phyloP scores from a whole-genome alignment of 2,329 filamentous ascomycete genomes.

The Colletotrichum horii region DNA sequence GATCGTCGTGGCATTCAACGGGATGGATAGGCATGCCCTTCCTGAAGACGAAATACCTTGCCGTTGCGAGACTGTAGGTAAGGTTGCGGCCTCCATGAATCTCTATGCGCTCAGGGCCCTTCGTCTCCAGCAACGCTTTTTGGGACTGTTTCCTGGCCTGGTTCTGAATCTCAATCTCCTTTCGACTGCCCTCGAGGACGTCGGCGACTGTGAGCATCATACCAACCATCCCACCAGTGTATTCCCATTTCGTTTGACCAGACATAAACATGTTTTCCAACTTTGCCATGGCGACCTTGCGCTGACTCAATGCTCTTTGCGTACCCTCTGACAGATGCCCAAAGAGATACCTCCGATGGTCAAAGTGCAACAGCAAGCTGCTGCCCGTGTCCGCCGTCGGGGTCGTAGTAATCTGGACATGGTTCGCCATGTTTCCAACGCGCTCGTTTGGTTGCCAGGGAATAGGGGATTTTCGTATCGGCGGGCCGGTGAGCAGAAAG shows the following conservation, averaged over 20 bases:
- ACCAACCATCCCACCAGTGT: constrained; percentile 82
- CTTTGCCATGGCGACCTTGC: constrained; percentile 68
- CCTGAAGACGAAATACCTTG: constrained; percentile 84
- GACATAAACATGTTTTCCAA: constrained; percentile 83
- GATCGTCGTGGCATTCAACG: constrained; percentile 66
- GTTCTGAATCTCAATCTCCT: constrained; percentile 44
- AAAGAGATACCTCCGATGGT: constrained; percentile 83
- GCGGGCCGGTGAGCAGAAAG: not conserved
- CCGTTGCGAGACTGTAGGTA: constrained; percentile 80
- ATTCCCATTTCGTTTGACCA: constrained; percentile 77
- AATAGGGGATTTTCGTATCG: not conserved
- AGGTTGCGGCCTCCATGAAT: constrained; percentile 85
- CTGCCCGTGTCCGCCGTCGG: constrained; percentile 92
- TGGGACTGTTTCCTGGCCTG: constrained; percentile 44
- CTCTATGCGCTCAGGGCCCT: constrained; percentile 23
- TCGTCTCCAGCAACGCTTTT: constrained; percentile 27
- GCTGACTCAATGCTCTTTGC: constrained; percentile 76
- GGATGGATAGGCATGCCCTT: constrained; percentile 78
- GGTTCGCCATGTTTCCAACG: constrained; percentile 68
- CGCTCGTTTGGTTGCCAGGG: not conserved
- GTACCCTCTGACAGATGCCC: constrained; percentile 84
- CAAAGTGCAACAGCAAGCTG: constrained; percentile 78
- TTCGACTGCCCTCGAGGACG: constrained; percentile 53
- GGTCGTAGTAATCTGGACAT: constrained; percentile 76
- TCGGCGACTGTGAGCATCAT: constrained; percentile 86